A percentile compares a stretch with the other conserved stretches of the same genome.
Evolutionary conservation across 2,329 filamentous ascomycete species (phyloP).

Genomic region (Trichoderma sp.): DNA sequence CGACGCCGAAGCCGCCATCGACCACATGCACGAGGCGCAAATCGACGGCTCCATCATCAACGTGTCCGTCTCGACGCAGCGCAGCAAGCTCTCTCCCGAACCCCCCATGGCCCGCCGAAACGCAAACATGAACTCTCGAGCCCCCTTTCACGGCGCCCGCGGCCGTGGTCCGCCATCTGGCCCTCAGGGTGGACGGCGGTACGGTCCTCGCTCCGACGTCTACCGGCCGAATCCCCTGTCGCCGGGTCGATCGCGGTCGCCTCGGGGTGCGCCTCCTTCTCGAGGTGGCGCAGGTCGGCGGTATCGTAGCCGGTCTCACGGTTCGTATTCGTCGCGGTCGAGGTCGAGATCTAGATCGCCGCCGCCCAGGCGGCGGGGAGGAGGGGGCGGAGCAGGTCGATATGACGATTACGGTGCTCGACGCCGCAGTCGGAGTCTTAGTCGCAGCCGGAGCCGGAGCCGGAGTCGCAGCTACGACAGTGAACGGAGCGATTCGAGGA

Average conservation of each 20-base stretch:
- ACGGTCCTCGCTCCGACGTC: slow-evolving; percentile 53
- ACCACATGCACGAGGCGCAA: slow-evolving; percentile 98
- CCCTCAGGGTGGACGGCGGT: slow-evolving; percentile 39
- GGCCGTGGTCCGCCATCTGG: slow-evolving; percentile 39
- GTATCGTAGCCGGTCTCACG: slow-evolving; percentile 50
- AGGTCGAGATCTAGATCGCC: slow-evolving; percentile 52
- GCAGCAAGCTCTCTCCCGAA: slow-evolving; percentile 77
- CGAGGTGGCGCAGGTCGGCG: slow-evolving; percentile 37
- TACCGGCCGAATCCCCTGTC: slow-evolving; percentile 65
- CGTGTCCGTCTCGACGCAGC: slow-evolving; percentile 85
- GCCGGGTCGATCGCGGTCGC: slow-evolving; percentile 43
- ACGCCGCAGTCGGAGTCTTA: slow-evolving; percentile 54
- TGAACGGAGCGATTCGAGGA: slow-evolving; percentile 46
- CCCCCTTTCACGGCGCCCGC: slow-evolving; percentile 39
- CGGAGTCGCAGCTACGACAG: slow-evolving; percentile 52
- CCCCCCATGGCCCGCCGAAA: slow-evolving; percentile 71
- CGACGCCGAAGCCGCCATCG: slow-evolving; percentile 84
- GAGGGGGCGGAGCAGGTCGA: slow-evolving; percentile 16
- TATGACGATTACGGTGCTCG: slow-evolving; percentile 38
- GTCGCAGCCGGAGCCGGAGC: slow-evolving; percentile 48
- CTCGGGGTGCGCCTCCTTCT: slow-evolving; percentile 45
- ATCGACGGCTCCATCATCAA: slow-evolving; percentile 80
- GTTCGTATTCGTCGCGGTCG: slow-evolving; percentile 53
- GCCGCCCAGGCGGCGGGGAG: slow-evolving; percentile 38
- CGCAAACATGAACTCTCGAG: slow-evolving; percentile 58